A percentile compares a stretch with the other conserved stretches of the same genome.
These are phyloP conservation scores for Rachicladosporium sp. DNA, from an alignment of 2,329 filamentous ascomycete species.

Conservation along the genomic window DNA sequence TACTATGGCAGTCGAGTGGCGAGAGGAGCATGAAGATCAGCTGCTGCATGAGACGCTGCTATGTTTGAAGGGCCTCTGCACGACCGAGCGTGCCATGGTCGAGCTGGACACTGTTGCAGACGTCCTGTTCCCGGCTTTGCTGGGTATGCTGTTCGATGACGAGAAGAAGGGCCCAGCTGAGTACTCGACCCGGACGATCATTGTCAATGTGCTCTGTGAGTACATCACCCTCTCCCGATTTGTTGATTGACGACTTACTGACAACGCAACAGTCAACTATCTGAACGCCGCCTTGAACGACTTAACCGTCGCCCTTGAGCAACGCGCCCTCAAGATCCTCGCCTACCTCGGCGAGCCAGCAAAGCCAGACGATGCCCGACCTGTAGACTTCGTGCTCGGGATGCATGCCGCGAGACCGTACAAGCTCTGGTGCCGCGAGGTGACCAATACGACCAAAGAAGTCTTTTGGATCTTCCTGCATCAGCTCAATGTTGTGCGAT, in stretches of 20 bases:
- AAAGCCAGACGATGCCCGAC: constrained; percentile 61
- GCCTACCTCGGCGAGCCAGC: constrained; percentile 68
- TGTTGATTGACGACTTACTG: constrained; percentile 3
- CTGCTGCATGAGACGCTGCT: constrained; percentile 84
- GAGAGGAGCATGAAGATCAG: constrained; percentile 91
- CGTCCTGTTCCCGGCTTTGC: constrained; percentile 71
- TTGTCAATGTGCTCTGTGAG: constrained; percentile 66
- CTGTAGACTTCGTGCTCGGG: constrained; percentile 74
- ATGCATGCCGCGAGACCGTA: constrained; percentile 84
- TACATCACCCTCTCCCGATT: background rate
- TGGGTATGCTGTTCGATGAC: constrained; percentile 89
- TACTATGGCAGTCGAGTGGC: constrained; percentile 95
- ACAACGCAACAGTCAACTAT: constrained; percentile 49
- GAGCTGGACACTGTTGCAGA: constrained; percentile 69
- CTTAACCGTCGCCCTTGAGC: constrained; percentile 35
- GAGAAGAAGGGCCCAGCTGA: constrained; percentile 96
- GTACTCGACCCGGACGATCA: constrained; percentile 82
- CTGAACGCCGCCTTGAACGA: constrained; percentile 50
- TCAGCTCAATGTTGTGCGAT: constrained; percentile 73
- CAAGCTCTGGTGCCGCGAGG: constrained; percentile 86
- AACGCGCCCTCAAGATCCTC: constrained; percentile 60
- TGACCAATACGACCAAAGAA: constrained; percentile 86
- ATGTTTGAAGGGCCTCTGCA: constrained; percentile 88
- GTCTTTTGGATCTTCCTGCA: constrained; percentile 99
- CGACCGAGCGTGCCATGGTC: constrained; percentile 72